These are phyloP conservation scores for Plasmodium falciparum DNA, from an alignment of 169 alveolate species.

Conservation along the genomic window DNA sequence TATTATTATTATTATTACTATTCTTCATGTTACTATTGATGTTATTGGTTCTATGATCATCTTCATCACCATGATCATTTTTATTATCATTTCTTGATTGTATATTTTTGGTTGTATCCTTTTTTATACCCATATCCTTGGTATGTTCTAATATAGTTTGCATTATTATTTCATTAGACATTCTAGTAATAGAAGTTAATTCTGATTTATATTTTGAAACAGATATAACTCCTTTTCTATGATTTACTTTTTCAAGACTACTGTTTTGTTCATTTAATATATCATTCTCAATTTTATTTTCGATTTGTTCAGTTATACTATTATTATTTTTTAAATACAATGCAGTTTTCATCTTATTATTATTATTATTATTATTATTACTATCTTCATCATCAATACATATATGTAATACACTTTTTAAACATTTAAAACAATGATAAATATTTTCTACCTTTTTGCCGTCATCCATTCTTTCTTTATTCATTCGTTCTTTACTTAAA, in stretches of 20 bases:
- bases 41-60: no score
- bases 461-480: conserved; percentile 68
- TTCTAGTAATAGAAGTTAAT: conserved; percentile 43
- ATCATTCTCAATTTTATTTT: conserved; percentile 63
- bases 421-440: conserved; percentile 72
- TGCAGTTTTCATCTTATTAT: neutral
- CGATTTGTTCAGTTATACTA: conserved; percentile 60
- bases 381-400: conserved; percentile 45
- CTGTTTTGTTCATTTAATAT: conserved; percentile 17
- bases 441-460: conserved; percentile 69
- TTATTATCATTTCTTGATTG: neutral
- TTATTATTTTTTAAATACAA: neutral
- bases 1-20: neutral
- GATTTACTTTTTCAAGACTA: neutral
- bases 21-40: neutral
- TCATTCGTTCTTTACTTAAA: conserved; percentile 76
- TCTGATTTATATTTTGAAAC: conserved; percentile 62
- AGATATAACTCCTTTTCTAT: conserved; percentile 52
- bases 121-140: conserved; percentile 1
- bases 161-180: conserved; percentile 67
- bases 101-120: neutral
- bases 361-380: neutral
- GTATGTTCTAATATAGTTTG: conserved; percentile 55
- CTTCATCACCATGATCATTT: no score
- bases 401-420: conserved; percentile 76